These are phyloP conservation scores for Apophysomyces elegans DNA, from an alignment of 371 early-diverging fungal species.

Conservation along the genomic window DNA sequence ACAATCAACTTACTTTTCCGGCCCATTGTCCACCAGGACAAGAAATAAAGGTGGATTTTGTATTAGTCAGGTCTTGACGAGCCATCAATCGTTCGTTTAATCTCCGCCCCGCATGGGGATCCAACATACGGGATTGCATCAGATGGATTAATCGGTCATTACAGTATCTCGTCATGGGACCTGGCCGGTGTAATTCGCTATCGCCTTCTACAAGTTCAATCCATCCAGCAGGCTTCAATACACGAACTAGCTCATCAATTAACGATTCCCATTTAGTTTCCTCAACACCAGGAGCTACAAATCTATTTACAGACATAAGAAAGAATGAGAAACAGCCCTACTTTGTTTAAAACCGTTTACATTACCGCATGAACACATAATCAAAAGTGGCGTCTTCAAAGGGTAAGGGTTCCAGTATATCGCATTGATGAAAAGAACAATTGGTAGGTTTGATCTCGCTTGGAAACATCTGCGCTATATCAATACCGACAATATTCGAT, in stretches of 20 bases:
- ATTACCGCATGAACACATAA: constrained; percentile 53
- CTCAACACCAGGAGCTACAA: constrained; percentile 38
- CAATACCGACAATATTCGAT: constrained; percentile 56
- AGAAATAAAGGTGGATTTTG: constrained; percentile 44
- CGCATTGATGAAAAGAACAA: constrained; percentile 46
- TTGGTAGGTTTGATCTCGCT: constrained; percentile 48
- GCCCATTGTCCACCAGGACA: constrained; percentile 60
- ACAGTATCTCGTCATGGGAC: constrained; percentile 40
- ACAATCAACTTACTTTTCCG: constrained; percentile 40
- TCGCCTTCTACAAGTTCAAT: constrained; percentile 50
- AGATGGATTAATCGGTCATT: constrained; percentile 32
- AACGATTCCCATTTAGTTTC: constrained; percentile 34
- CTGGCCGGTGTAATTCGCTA: constrained; percentile 42
- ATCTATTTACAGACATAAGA: constrained; percentile 22
- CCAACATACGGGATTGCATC: constrained; percentile 34
- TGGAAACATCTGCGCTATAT: constrained; percentile 45
- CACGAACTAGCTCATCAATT: constrained; percentile 39
- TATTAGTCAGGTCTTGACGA: constrained; percentile 23
- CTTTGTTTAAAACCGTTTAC: too few relatives aligned
- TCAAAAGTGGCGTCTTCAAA: constrained; percentile 51
- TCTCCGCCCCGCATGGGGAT: constrained; percentile 34
- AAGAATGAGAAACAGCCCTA: not conserved
- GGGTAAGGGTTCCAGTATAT: constrained; percentile 36
- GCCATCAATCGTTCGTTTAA: constrained; percentile 32
- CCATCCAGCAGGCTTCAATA: constrained; percentile 52